Evolutionary conservation across 768 basidiomycete species (phyloP).

Genomic region (Amanita inopinata): DNA sequence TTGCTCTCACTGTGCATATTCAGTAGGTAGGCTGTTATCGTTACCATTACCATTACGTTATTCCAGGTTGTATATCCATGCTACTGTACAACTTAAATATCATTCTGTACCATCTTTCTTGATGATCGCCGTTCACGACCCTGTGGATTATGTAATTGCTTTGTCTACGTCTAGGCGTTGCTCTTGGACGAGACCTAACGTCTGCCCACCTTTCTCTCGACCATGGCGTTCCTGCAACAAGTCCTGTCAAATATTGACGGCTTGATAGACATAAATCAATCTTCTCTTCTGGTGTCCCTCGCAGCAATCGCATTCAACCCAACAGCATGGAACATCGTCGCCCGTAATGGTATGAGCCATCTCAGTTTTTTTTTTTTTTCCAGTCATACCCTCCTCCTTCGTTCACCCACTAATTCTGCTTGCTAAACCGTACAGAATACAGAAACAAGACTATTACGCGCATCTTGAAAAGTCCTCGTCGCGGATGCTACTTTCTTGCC

Average conservation of each 20-base stretch:
- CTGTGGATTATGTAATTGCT: slow-evolving; percentile 2
- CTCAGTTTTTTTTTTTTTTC: slow-evolving; percentile 3
- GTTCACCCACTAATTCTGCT: background rate
- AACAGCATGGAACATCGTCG: slow-evolving; percentile 91
- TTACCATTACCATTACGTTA: slow-evolving; percentile 1
- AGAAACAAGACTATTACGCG: slow-evolving; percentile 83
- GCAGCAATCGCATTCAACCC: slow-evolving; percentile 82
- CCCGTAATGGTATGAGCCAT: slow-evolving; percentile 69
- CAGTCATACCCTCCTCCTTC: background rate
- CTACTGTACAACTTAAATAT: slow-evolving; percentile 4
- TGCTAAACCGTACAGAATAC: slow-evolving; percentile 32
- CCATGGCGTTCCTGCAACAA: slow-evolving; percentile 1
- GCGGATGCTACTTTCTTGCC: slow-evolving; percentile 86
- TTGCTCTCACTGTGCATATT: background rate
- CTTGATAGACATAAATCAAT: slow-evolving; percentile 50
- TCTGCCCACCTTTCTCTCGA: background rate
- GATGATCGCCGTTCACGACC: too few species aligned
- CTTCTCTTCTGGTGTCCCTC: slow-evolving; percentile 58
- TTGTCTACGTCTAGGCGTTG: too few species aligned
- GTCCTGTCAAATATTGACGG: background rate
- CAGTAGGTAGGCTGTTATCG: background rate
- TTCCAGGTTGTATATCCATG: background rate
- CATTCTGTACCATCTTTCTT: background rate
- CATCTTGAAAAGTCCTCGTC: slow-evolving; percentile 57
- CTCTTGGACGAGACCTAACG: too few species aligned